Evolutionary conservation across 805 yeast genomes (phyloP).

Genomic region (Ogataea zsoltii): DNA sequence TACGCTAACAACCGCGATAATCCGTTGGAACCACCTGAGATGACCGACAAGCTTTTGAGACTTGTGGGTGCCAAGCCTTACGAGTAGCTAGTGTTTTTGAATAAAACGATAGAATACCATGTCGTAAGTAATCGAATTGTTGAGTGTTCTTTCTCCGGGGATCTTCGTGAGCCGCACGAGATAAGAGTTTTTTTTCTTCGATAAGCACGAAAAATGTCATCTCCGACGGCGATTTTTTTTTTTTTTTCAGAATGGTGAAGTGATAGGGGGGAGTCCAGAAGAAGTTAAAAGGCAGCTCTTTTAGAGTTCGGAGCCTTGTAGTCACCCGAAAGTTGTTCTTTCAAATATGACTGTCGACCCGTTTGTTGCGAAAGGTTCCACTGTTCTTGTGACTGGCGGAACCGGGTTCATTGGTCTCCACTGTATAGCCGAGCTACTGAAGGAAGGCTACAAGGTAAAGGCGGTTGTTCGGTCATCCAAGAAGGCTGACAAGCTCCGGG

Average conservation of each 20-base stretch:
- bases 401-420: slow-evolving; percentile 53
- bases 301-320: no score
- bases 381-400: slow-evolving; percentile 47
- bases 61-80: slow-evolving; percentile 30
- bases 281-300: not conserved
- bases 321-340: no score
- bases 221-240: slow-evolving; percentile 2
- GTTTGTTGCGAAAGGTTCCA: not conserved
- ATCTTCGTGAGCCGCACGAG: not conserved
- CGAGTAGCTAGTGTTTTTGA: not conserved
- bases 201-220: not conserved
- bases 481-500: slow-evolving; percentile 22
- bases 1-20: slow-evolving; percentile 7
- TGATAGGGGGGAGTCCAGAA: not conserved
- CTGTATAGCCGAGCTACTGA: slow-evolving; percentile 34
- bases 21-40: slow-evolving; percentile 28
- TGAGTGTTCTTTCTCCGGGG: not conserved
- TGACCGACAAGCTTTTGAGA: slow-evolving; percentile 28
- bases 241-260: not conserved
- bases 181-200: not conserved
- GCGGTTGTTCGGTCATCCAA: slow-evolving; percentile 44
- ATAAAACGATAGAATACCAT: not conserved
- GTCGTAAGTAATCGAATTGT: not conserved
- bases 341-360: not conserved
- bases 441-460: slow-evolving; percentile 41